Base-by-base conservation (phyloP, 495 filamentous ascomycete genomes). In the Penicillium herquei region DNA sequence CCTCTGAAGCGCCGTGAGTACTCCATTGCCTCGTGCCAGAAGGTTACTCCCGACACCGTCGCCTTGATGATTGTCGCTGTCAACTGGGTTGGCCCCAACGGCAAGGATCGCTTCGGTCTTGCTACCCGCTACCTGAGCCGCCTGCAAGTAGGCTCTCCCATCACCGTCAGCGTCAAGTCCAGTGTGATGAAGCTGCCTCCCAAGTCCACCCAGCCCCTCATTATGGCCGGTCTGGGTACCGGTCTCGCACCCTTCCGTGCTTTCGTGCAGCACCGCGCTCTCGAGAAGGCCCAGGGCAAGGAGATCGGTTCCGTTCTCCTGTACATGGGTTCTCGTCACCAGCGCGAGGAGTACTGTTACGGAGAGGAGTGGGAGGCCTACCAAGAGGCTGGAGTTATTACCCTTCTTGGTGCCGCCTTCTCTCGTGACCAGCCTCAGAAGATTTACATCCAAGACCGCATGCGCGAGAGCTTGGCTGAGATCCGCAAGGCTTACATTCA, bases 311-410 rank as follows among this genome's bases (percentile, higher is more conserved):
- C 91, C 31, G 92, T 97, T 52, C 82, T 98, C 17, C 80, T 98
- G 55, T 98, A 98, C 80, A 92, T 98, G 81, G 94, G 94, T 60
- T 92, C 90, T 6, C 91, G 94, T 43, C 92, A 96, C 81, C 91
- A 96, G 77, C 89, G 91, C 54, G 95, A 98, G 76, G 94, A 98
- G 76, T 98, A 98, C 71, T 88, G 96, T 43, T 98, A 98, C 66
- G 94, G 94, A 59, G 94, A 98, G 76, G 94, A 98, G 71, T 98
- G 94, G 94, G 95, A 98, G 73, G 94, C 94, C 3, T 98, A 98
- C 71, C 84, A 93, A 69, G 91, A 91, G 51, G 91, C 95, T 1
- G 94, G 94, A 52, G 87, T 98, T 60, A 90, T 98, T 71, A 98
- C 95, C 5, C 81, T 96, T 32, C 84, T 98, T 17, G 95, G 95